Evolutionary conservation across 2,329 filamentous ascomycete genomes (phyloP).

Genomic region (Ascochyta lentis): DNA sequence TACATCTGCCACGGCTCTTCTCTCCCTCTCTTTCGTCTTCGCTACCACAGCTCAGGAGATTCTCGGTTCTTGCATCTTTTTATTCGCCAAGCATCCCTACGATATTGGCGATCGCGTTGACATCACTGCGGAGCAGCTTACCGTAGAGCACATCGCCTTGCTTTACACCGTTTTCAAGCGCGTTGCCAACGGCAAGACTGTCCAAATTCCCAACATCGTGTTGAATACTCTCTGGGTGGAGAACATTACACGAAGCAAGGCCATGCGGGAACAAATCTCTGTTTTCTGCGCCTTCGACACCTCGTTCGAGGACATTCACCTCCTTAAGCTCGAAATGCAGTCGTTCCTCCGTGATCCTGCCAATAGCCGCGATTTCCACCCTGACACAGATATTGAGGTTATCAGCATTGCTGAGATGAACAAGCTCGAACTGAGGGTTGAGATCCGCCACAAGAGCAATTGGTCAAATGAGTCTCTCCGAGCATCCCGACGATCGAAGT

Average conservation of each 20-base stretch:
- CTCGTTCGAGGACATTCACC: slow-evolving; percentile 85
- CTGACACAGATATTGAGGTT: slow-evolving; percentile 80
- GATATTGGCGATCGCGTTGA: slow-evolving; percentile 96
- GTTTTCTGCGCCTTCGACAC: slow-evolving; percentile 87
- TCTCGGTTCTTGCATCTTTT: slow-evolving; percentile 96
- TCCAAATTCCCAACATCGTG: slow-evolving; percentile 86
- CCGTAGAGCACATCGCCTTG: slow-evolving; percentile 93
- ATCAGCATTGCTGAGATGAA: slow-evolving; percentile 82
- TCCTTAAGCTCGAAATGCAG: slow-evolving; percentile 83
- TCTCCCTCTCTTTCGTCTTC: slow-evolving; percentile 97
- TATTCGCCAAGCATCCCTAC: slow-evolving; percentile 98
- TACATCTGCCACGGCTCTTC: slow-evolving; percentile 87
- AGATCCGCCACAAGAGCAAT: slow-evolving; percentile 82
- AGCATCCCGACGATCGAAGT: slow-evolving; percentile 84
- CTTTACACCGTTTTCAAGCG: slow-evolving; percentile 91
- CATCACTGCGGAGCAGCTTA: slow-evolving; percentile 71
- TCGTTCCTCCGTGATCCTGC: slow-evolving; percentile 82
- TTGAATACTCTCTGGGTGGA: slow-evolving; percentile 95
- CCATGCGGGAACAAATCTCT: slow-evolving; percentile 85
- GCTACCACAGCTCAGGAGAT: slow-evolving; percentile 91
- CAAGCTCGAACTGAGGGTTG: slow-evolving; percentile 82
- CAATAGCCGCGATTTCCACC: slow-evolving; percentile 89
- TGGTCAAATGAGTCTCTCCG: slow-evolving; percentile 77
- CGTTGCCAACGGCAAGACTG: slow-evolving; percentile 79
- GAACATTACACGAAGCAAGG: slow-evolving; percentile 87